A percentile compares a stretch with the other conserved stretches of the same genome.
phyloP scores from a whole-genome alignment of 2,329 filamentous ascomycete species.

The Fusarium scirpi region DNA sequence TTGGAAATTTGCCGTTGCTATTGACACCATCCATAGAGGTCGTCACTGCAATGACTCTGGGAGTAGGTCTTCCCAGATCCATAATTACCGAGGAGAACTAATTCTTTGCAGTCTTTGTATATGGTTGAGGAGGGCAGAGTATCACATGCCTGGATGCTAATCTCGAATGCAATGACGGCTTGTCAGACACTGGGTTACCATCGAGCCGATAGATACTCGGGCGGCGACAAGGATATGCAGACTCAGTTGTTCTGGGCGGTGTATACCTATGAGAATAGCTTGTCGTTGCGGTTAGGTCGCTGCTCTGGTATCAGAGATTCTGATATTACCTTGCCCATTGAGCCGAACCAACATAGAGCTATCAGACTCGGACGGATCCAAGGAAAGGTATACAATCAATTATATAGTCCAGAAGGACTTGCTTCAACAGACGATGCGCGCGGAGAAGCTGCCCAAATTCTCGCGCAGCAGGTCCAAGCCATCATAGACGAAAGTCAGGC shows the following conservation, averaged over 20 bases:
- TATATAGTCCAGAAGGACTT: conserved; percentile 48
- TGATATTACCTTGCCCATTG: conserved; percentile 46
- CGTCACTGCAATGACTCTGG: conserved; percentile 52
- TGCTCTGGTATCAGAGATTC: conserved; percentile 51
- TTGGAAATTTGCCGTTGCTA: conserved; percentile 49
- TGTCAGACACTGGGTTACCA: conserved; percentile 53
- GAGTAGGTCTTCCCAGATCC: conserved; percentile 36
- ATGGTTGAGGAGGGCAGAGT: conserved; percentile 51
- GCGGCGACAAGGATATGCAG: rapidly evolving
- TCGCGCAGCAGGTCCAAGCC: conserved; percentile 20
- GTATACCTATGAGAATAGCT: conserved; percentile 52
- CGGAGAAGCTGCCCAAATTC: neutral
- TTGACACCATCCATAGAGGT: conserved; percentile 50
- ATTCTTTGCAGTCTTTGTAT: conserved; percentile 45
- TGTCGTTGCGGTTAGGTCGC: conserved; percentile 53
- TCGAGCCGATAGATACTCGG: neutral
- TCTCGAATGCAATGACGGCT: conserved; percentile 51
- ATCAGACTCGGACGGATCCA: conserved; percentile 46
- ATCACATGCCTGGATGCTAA: conserved; percentile 51
- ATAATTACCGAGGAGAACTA: rapidly evolving
- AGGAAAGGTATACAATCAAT: conserved; percentile 50
- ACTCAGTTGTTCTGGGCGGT: conserved; percentile 52
- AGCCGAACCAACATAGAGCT: conserved; percentile 30
- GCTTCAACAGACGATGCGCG: neutral
- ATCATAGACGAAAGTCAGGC: conserved; percentile 24